A percentile compares a stretch with the other conserved stretches of the same genome.
Evolutionary conservation across 139 green algal species (phyloP).

Genomic region (Mesotaenium endlicherianum): DNA sequence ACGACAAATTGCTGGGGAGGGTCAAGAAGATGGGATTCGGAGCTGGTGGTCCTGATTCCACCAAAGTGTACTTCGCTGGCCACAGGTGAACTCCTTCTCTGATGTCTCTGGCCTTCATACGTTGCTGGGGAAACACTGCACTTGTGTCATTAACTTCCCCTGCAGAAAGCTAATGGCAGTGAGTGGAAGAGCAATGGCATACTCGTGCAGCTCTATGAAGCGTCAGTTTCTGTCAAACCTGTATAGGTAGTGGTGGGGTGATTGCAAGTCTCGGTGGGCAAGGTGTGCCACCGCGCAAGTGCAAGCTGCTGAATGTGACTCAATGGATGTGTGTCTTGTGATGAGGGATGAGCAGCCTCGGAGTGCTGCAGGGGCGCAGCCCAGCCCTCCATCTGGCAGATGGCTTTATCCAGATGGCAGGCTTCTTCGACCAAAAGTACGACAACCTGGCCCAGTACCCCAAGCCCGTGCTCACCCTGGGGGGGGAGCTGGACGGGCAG

Average conservation of each 20-base stretch:
- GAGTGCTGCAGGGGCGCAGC: neutral
- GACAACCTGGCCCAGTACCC: conserved; percentile 9
- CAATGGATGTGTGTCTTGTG: neutral
- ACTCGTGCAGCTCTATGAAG: no score
- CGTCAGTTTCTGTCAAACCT: neutral
- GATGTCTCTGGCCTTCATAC: neutral
- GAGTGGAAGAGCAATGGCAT: no score
- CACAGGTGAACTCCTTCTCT: conserved; percentile 1
- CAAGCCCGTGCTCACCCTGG: conserved; percentile 4
- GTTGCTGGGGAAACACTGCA: neutral
- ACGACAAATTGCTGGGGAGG: neutral
- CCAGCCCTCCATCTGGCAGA: neutral
- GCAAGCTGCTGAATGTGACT: neutral
- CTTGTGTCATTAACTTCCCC: neutral
- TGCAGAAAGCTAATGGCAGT: no score
- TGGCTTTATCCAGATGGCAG: neutral
- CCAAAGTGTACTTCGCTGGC: neutral
- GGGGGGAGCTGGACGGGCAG: neutral
- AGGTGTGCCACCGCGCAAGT: neutral
- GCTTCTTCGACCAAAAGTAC: neutral
- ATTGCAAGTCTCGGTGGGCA: neutral
- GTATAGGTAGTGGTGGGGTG: neutral
- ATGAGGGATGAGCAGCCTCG: neutral
- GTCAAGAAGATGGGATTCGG: neutral
- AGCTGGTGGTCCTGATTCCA: neutral